Evolutionary conservation across 2,329 filamentous ascomycete genomes (phyloP), one percentile per base, ranked within the genome.

Genomic region (Rutstroemia sydowiana): DNA sequence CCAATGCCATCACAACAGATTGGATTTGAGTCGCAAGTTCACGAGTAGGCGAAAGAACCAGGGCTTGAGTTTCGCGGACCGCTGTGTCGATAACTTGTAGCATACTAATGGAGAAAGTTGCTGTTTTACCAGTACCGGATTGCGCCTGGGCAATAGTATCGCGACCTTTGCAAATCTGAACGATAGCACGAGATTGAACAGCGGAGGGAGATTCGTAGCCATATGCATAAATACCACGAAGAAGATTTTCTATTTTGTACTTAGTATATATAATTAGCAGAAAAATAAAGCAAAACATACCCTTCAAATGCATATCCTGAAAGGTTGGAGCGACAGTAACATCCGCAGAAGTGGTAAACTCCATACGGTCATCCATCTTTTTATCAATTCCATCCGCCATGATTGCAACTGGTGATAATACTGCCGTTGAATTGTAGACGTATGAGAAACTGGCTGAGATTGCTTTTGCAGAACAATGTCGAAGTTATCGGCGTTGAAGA

Each of bases 71-170:
- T 73, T 95, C 88, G 63, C 90, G 86, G 50, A 95, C 85, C 37
- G 87, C 88, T 7, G 91, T 95, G 68, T 95, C 90, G 72, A 96
- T 95, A 65, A 95, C 88, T 69, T 96, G 91, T 44, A 96, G 84
- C 74, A 95, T 95, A 69, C 87, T 93, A 71, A 96, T 95, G 45
- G 90, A 92, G 72, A 96, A 96, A 32, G 91, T 96, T 30, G 91
- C 91, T 3, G 91, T 96, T 77, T 96, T 96, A 76, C 91, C 91
- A 48, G 91, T 96, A 71, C 91, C 91, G 42, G 92, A 96, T 71
- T 97, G 93, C 18, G 93, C 93, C 69, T 98, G 93, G 16, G 93
- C 93, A 67, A 98, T 98, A 57, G 93, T 97, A 71, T 98, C 93
- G 72, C 93, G 89, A 59, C 93, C 93, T 73, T 97, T 97, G 82